A percentile compares a stretch with the other conserved stretches of the same genome.
These are phyloP conservation scores for Penicillium rolfsii DNA, from an alignment of 2,329 filamentous ascomycete species.

Conservation along the genomic window DNA sequence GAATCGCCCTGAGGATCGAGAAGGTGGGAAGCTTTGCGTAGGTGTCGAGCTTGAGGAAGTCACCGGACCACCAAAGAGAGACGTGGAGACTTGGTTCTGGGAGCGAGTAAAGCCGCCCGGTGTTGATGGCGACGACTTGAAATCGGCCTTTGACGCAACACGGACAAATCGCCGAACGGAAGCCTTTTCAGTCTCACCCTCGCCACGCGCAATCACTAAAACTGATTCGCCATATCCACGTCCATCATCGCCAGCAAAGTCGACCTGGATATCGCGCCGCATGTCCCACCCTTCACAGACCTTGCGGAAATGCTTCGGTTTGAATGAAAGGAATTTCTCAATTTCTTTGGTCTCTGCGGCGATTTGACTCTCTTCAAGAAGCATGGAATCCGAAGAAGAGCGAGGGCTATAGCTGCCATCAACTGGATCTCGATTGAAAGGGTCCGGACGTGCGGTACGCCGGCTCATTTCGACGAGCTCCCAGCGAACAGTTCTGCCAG, in stretches of 20 bases:
- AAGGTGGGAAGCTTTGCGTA: slow-evolving; percentile 33
- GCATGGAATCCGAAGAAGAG: slow-evolving; percentile 74
- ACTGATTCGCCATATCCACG: slow-evolving; percentile 74
- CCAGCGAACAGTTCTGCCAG: slow-evolving; percentile 80
- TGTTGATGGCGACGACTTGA: slow-evolving; percentile 22
- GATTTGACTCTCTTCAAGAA: slow-evolving; percentile 70
- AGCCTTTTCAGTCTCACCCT: slow-evolving; percentile 61
- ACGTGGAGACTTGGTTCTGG: slow-evolving; percentile 36
- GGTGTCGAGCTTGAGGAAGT: slow-evolving; percentile 26
- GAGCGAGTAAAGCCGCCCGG: slow-evolving; percentile 15
- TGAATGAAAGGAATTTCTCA: slow-evolving; percentile 71
- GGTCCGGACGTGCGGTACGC: slow-evolving; percentile 71
- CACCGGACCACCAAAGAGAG: slow-evolving; percentile 56
- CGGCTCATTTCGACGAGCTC: slow-evolving; percentile 76
- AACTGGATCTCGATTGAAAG: slow-evolving; percentile 68
- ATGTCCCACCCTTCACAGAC: slow-evolving; percentile 89
- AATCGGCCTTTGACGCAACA: slow-evolving; percentile 47
- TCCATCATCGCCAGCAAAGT: slow-evolving; percentile 83
- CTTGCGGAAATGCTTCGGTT: slow-evolving; percentile 76
- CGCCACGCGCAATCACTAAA: slow-evolving; percentile 72
- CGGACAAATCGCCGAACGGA: slow-evolving; percentile 63
- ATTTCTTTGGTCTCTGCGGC: slow-evolving; percentile 79
- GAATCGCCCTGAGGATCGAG: slow-evolving; percentile 37
- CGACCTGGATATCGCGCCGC: slow-evolving; percentile 79
- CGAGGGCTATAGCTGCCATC: slow-evolving; percentile 79